Conservation (phyloP, 2,329 filamentous ascomycete genomes). For the Penicillium digitatum region DNA sequence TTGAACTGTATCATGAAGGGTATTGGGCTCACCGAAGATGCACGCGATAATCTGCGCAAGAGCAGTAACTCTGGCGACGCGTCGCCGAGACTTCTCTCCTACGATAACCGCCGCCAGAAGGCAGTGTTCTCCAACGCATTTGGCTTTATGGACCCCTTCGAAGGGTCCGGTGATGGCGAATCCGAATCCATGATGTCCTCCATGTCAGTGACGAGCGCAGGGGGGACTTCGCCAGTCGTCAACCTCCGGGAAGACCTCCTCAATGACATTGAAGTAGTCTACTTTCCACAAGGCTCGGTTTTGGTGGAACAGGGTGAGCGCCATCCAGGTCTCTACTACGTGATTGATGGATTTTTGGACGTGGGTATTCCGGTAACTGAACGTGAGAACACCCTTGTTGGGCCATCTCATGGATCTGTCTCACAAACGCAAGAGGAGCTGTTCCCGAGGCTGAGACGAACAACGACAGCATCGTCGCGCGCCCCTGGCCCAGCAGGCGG, state of each 20-base stretch:
- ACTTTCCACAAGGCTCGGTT: slow-evolving; percentile 90
- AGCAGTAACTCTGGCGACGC: slow-evolving; percentile 67
- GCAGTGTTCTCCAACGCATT: slow-evolving; percentile 82
- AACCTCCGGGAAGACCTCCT: slow-evolving; percentile 72
- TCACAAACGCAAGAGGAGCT: slow-evolving; percentile 34
- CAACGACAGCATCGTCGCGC: slow-evolving; percentile 43
- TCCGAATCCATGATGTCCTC: slow-evolving; percentile 73
- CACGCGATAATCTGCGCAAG: slow-evolving; percentile 62
- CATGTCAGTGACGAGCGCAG: slow-evolving; percentile 61
- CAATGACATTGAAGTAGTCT: slow-evolving; percentile 94
- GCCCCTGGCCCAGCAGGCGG: slow-evolving; percentile 24
- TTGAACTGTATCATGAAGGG: slow-evolving; percentile 94
- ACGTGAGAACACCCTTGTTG: slow-evolving; percentile 45
- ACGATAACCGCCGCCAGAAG: slow-evolving; percentile 76
- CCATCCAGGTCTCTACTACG: slow-evolving; percentile 95
- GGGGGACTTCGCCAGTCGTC: slow-evolving; percentile 61
- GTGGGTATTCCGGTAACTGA: slow-evolving; percentile 77
- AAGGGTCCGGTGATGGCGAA: slow-evolving; percentile 69
- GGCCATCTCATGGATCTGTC: slow-evolving; percentile 29
- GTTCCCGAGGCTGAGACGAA: slow-evolving; percentile 46
- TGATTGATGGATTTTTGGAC: slow-evolving; percentile 94
- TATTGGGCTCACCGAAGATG: slow-evolving; percentile 69
- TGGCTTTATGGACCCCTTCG: slow-evolving; percentile 82
- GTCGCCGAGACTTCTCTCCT: slow-evolving; percentile 78
- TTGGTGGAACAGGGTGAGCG: slow-evolving; percentile 94